Evolutionary conservation across 2,329 filamentous ascomycete genomes (phyloP), one percentile per base, ranked within the genome.

Genomic region (Biscogniauxia sp.): DNA sequence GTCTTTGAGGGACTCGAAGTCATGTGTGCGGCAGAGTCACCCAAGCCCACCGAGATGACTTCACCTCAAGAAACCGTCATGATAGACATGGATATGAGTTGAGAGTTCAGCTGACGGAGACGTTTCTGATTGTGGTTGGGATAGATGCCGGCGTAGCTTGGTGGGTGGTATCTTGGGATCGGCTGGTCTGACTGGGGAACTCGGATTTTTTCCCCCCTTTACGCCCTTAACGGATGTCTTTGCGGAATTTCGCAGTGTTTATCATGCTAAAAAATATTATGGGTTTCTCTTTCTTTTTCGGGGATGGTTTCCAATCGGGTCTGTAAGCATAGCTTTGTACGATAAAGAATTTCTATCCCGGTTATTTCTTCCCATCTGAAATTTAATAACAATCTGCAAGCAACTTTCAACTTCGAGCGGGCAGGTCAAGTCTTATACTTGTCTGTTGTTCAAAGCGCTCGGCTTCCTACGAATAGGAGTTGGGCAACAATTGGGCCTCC

Each of bases 1-100:
- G 70, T 76, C 9, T 89, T 88, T 64, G 86, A 88, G 56, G 81
- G 84, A 7, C 72, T 74, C 17, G 73, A 81, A 58, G 79, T 79
- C 9, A 78, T 87, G 68, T 72, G 74, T 54, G 81, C 82, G 8
- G 76, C 80, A 11, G 78, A 79, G 65, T 79, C 79, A 5, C 78
- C 82, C 3, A 73, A 70, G 55, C 69, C 73, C 17, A 51, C 68
- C 32, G 63, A 74, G 61, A 62, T 71, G 65, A 53, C 66, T 50
- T 62, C 60, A 53, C 53, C 66, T 6, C 65, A 64, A 56, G 59
- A 49, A 51, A 54, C 64, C 11, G 57, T 61, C 5, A 59, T 56
- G 32, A 68, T 78, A 25, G 77, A 79, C 56, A 78, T 79, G 76
- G 76, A 78, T 61, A 77, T 79, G 75, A 77, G 72, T 68, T 79